A percentile compares a stretch with the other conserved stretches of the same genome.
Conservation (phyloP, 306 rosid genomes). For the Spatholobus suberectus region DNA sequence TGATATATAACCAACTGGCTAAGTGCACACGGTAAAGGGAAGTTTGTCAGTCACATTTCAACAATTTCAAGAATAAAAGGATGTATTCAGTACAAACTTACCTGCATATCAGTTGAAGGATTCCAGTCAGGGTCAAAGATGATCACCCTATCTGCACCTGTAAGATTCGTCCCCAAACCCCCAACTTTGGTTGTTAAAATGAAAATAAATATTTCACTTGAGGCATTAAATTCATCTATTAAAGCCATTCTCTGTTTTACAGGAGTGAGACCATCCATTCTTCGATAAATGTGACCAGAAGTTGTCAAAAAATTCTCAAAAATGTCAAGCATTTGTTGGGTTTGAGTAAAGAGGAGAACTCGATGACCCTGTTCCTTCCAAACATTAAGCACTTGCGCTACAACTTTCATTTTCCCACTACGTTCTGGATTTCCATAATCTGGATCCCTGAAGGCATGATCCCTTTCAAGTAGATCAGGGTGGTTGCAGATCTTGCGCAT, state of each 20-base stretch:
- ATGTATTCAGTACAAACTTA: slow-evolving; percentile 26
- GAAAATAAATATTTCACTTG: slow-evolving; percentile 78
- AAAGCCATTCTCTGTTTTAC: slow-evolving; percentile 94
- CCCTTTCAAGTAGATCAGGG: slow-evolving; percentile 99
- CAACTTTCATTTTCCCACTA: slow-evolving; percentile 97
- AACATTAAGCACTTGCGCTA: slow-evolving; percentile 87
- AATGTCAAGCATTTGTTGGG: slow-evolving; percentile 97
- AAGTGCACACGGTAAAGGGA: slow-evolving; percentile 9
- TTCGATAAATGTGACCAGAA: slow-evolving; percentile 72
- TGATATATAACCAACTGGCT: slow-evolving; percentile 18
- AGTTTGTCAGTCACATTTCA: slow-evolving; percentile 27
- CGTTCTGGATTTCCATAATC: slow-evolving; percentile 96
- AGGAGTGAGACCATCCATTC: slow-evolving; percentile 97
- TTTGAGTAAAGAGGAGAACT: slow-evolving; percentile 92
- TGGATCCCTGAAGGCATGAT: slow-evolving; percentile 74
- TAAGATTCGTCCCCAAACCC: slow-evolving; percentile 96
- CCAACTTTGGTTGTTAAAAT: slow-evolving; percentile 97
- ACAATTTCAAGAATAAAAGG: slow-evolving; percentile 19
- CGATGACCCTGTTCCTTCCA: slow-evolving; percentile 99
- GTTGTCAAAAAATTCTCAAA: slow-evolving; percentile 68
- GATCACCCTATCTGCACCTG: slow-evolving; percentile 94
- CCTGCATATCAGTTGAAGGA: slow-evolving; percentile 98
- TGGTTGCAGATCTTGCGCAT: slow-evolving; percentile 99
- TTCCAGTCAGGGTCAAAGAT: slow-evolving; percentile 98
- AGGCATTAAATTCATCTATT: slow-evolving; percentile 91